Percentiles rank a stretch among this genome's conserved stretches.
Conservation (phyloP, 2,329 filamentous ascomycete genomes). For the Aspergillus texensis region DNA sequence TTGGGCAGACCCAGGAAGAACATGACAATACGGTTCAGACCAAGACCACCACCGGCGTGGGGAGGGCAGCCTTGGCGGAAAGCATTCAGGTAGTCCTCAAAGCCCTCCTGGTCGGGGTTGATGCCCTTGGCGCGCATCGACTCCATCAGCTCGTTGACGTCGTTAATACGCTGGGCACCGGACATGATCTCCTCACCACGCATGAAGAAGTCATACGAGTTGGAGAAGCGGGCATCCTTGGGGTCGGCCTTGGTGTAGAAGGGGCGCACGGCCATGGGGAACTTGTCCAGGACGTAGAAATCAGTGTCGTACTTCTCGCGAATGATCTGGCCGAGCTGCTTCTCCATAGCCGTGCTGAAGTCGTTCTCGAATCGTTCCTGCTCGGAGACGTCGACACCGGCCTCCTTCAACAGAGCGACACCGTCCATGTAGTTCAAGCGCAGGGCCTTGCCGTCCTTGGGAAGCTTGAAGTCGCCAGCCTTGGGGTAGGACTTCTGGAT, state of each 20-base stretch:
- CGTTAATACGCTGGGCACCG: slow-evolving; percentile 67
- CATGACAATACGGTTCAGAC: slow-evolving; percentile 68
- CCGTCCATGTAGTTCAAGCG: slow-evolving; percentile 55
- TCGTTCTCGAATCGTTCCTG: slow-evolving; percentile 53
- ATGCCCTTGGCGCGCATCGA: slow-evolving; percentile 63
- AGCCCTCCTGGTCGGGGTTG: slow-evolving; percentile 60
- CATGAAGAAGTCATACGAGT: slow-evolving; percentile 73
- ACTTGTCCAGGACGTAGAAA: slow-evolving; percentile 97
- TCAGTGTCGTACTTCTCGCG: slow-evolving; percentile 89
- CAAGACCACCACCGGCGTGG: slow-evolving; percentile 67
- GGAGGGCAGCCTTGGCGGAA: slow-evolving; percentile 67
- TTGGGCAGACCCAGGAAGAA: slow-evolving; percentile 68
- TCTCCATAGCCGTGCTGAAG: slow-evolving; percentile 53
- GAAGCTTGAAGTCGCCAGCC: slow-evolving; percentile 53
- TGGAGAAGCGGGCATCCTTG: slow-evolving; percentile 65
- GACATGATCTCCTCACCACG: slow-evolving; percentile 70
- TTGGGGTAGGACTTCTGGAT: slow-evolving; percentile 54
- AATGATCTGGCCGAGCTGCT: slow-evolving; percentile 81
- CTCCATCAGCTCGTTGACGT: slow-evolving; percentile 59
- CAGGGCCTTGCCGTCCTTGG: slow-evolving; percentile 52
- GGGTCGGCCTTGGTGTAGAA: slow-evolving; percentile 89
- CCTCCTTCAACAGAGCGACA: slow-evolving; percentile 51
- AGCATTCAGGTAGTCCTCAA: slow-evolving; percentile 65
- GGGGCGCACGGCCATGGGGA: slow-evolving; percentile 82
- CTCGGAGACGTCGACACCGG: slow-evolving; percentile 53